A percentile compares a stretch with the other conserved stretches of the same genome.
phyloP scores from a whole-genome alignment of 2,329 filamentous ascomycete genomes.

The Colletotrichum navitas region DNA sequence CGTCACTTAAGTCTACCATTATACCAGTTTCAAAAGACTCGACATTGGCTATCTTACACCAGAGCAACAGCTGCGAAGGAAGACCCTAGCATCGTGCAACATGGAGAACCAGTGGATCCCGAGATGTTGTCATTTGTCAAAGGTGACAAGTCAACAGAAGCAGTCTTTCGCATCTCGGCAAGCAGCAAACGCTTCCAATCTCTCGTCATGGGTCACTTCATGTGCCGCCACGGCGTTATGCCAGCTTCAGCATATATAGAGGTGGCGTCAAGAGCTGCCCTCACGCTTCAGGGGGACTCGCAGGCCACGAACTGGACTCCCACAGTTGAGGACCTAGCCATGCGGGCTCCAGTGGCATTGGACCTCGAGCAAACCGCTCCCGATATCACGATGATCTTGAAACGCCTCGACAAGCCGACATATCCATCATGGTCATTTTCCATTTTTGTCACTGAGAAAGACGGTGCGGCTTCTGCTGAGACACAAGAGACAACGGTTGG shows the following conservation, averaged over 20 bases:
- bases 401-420: background rate
- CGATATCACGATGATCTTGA: background rate
- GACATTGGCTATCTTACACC: constrained; percentile 45
- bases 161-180: constrained; percentile 4
- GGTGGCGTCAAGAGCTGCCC: constrained; percentile 7
- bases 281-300: background rate
- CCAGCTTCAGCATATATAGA: constrained; percentile 32
- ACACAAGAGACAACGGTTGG: constrained; percentile 10
- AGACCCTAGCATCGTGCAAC: accelerated
- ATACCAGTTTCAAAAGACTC: constrained; percentile 48
- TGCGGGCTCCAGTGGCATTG: constrained; percentile 1
- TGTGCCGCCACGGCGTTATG: constrained; percentile 18
- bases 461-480: background rate
- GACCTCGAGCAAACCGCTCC: background rate
- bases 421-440: constrained; percentile 23
- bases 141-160: background rate
- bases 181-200: constrained; percentile 11
- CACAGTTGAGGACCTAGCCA: background rate
- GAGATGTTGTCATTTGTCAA: constrained; percentile 3
- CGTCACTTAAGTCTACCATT: constrained; percentile 44
- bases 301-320: background rate
- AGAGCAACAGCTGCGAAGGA: background rate
- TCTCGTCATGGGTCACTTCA: constrained; percentile 1
- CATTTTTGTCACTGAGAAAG: background rate
- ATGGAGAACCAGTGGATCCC: background rate